Percentiles rank a stretch among this genome's conserved stretches.
Evolutionary conservation across 148 eudicot genomes (phyloP).

Genomic region (Dianthus caryophyllus): DNA sequence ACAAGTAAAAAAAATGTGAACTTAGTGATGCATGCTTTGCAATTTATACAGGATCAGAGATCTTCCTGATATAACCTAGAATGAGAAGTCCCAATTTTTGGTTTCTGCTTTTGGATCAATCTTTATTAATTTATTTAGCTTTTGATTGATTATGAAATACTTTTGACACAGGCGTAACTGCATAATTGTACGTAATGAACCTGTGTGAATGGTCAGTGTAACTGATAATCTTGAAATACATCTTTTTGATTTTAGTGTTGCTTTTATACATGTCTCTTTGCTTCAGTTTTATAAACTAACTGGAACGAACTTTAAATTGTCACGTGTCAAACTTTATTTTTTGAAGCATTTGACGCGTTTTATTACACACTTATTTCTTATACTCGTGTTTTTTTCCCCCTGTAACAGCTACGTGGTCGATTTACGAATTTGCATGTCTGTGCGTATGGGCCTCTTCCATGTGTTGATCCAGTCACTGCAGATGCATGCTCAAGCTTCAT

Average conservation of each 20-base stretch:
- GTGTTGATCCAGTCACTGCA: slow-evolving; percentile 56
- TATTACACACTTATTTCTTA: no score
- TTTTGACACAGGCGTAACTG: background rate
- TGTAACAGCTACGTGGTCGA: slow-evolving; percentile 48
- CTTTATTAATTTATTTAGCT: background rate
- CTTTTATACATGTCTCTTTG: background rate
- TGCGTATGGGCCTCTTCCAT: slow-evolving; percentile 82
- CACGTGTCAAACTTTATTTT: no score
- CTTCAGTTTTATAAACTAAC: background rate
- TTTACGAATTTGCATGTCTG: slow-evolving; percentile 56
- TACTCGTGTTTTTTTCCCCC: no score
- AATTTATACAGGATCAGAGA: background rate
- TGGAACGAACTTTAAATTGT: background rate
- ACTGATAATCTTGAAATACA: background rate
- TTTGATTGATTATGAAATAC: background rate
- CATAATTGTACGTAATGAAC: background rate
- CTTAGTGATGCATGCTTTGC: no score
- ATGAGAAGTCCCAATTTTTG: background rate
- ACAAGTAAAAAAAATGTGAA: no score
- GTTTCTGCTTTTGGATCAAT: background rate
- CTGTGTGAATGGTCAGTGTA: background rate
- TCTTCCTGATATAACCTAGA: background rate
- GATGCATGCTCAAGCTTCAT: slow-evolving; percentile 64
- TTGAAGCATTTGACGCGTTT: no score
- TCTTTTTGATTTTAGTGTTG: background rate